Conservation (phyloP, 2,329 filamentous ascomycete genomes). For the Alternaria arbusti region DNA sequence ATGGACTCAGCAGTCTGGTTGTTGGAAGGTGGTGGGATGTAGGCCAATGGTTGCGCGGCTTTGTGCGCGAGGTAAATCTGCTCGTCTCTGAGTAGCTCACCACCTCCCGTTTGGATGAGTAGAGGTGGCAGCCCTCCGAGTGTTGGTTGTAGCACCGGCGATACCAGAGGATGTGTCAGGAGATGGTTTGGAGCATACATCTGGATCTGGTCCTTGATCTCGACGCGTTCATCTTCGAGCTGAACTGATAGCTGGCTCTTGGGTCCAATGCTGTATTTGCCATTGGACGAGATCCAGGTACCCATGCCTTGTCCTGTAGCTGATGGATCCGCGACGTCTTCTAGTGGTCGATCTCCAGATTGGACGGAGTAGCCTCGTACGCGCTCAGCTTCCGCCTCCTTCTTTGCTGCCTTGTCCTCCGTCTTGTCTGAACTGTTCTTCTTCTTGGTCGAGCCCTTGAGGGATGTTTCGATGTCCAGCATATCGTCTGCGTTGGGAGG, state of each 20-base stretch:
- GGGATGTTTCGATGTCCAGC: constrained; percentile 53
- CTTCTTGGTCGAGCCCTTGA: background rate
- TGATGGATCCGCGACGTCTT: constrained; percentile 9
- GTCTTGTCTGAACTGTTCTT: constrained; percentile 19
- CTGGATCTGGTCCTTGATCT: constrained; percentile 91
- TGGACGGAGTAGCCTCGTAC: constrained; percentile 45
- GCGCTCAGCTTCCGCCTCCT: constrained; percentile 41
- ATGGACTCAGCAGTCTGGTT: constrained; percentile 60
- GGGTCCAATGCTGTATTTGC: constrained; percentile 48
- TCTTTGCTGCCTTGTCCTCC: constrained; percentile 42
- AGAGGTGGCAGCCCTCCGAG: constrained; percentile 89
- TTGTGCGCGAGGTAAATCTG: constrained; percentile 96
- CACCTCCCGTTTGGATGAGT: constrained; percentile 84
- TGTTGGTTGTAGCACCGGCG: constrained; percentile 84
- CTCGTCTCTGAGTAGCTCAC: constrained; percentile 88
- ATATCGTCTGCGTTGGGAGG: constrained; percentile 82
- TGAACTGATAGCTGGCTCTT: constrained; percentile 64
- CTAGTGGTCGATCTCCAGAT: constrained; percentile 25
- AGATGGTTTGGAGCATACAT: constrained; percentile 85
- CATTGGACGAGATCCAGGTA: constrained; percentile 35
- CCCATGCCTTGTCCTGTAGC: constrained; percentile 9
- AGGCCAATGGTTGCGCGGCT: constrained; percentile 80
- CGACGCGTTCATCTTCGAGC: constrained; percentile 69
- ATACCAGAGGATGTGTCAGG: constrained; percentile 85
- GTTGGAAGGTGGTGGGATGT: constrained; percentile 63